Evolutionary conservation across 805 yeast species (phyloP).

Genomic region (Diddensiella santjacobensis): DNA sequence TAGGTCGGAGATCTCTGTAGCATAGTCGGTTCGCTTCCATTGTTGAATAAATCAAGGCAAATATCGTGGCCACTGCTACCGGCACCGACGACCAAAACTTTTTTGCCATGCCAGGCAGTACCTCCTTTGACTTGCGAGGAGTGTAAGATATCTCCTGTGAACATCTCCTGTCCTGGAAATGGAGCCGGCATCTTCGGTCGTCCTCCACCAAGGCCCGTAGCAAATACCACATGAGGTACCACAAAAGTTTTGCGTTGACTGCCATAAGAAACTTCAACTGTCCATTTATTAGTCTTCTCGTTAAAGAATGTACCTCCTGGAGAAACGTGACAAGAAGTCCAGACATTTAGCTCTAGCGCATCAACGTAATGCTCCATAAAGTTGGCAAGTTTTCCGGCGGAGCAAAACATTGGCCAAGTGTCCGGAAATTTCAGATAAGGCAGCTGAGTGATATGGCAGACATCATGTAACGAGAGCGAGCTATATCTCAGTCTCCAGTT

Average conservation of each 20-base stretch:
- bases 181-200: slow-evolving; percentile 41
- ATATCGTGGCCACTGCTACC: slow-evolving; percentile 47
- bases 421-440: slow-evolving; percentile 41
- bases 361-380: slow-evolving; percentile 42
- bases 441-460: slow-evolving; percentile 42
- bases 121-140: slow-evolving; percentile 44
- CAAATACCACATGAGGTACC: slow-evolving; percentile 39
- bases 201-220: slow-evolving; percentile 46
- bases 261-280: slow-evolving; percentile 30
- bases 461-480: slow-evolving; percentile 45
- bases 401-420: slow-evolving; percentile 42
- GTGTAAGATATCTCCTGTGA: slow-evolving; percentile 41
- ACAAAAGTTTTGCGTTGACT: slow-evolving; percentile 9
- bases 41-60: slow-evolving; percentile 43
- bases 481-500: slow-evolving; percentile 47
- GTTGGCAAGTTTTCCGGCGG: slow-evolving; percentile 44
- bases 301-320: slow-evolving; percentile 25
- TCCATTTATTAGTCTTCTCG: slow-evolving; percentile 31
- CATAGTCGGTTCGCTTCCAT: slow-evolving; percentile 43
- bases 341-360: slow-evolving; percentile 40
- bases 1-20: slow-evolving; percentile 46
- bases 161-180: slow-evolving; percentile 38
- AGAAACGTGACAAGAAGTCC: slow-evolving; percentile 34
- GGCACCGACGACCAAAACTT: slow-evolving; percentile 44
- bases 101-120: slow-evolving; percentile 39